These are phyloP conservation scores for Pseudozyma hubeiensis DNA, from an alignment of 1,284 basidiomycete species.

Conservation along the genomic window DNA sequence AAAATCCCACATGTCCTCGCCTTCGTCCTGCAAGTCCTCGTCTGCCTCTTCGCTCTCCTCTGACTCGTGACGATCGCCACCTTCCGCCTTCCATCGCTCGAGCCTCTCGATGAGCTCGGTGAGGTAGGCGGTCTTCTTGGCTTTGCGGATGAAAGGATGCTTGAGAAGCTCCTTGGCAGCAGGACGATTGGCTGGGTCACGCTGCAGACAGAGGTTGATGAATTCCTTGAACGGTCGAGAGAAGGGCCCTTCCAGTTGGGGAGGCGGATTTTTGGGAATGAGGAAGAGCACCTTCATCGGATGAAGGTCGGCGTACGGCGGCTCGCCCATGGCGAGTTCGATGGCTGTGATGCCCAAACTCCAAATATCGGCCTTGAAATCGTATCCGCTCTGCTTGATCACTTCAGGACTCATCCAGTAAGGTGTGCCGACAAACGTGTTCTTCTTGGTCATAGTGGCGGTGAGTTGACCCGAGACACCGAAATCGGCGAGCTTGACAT, in stretches of 20 bases:
- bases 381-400: constrained; percentile 99
- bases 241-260: constrained; percentile 86
- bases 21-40: constrained; percentile 53
- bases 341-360: constrained; percentile 85
- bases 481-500: constrained; percentile 98
- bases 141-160: constrained; percentile 93
- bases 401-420: constrained; percentile 93
- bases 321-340: constrained; percentile 95
- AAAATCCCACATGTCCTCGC: constrained; percentile 63
- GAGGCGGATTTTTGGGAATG: constrained; percentile 96
- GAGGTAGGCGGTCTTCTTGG: constrained; percentile 91
- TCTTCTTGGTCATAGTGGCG: constrained; percentile 93
- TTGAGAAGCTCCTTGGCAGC: constrained; percentile 92
- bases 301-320: constrained; percentile 95
- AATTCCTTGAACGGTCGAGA: constrained; percentile 94
- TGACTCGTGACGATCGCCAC: constrained; percentile 69
- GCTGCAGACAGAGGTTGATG: constrained; percentile 88
- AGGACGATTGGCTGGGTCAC: constrained; percentile 93
- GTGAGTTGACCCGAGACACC: constrained; percentile 99
- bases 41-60: constrained; percentile 55
- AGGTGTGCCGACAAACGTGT: constrained; percentile 86
- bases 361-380: constrained; percentile 94
- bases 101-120: constrained; percentile 95
- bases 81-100: constrained; percentile 87
- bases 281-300: constrained; percentile 99